phyloP scores from a whole-genome alignment of 306 rosid species.

The Sphenostylis stenocarpa region DNA sequence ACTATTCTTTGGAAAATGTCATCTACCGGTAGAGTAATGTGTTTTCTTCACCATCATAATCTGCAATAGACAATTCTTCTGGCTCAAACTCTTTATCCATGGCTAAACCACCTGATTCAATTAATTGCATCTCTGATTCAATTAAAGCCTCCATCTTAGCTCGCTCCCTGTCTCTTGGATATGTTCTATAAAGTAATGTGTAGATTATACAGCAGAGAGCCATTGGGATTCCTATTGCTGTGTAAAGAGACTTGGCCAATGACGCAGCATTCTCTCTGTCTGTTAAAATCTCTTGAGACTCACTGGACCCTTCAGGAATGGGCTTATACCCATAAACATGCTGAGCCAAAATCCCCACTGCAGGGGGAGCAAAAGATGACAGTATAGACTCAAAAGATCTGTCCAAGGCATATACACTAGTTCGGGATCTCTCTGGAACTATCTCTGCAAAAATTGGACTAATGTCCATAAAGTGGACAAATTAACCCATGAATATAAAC shows the following conservation, averaged over 20 bases:
- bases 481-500: slow-evolving; percentile 10
- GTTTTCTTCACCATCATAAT: slow-evolving; percentile 66
- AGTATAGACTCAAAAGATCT: slow-evolving; percentile 81
- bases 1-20: slow-evolving; percentile 47
- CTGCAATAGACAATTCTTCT: slow-evolving; percentile 45
- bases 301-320: slow-evolving; percentile 49
- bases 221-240: slow-evolving; percentile 89
- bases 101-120: slow-evolving; percentile 35
- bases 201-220: slow-evolving; percentile 77
- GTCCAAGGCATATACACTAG: slow-evolving; percentile 90
- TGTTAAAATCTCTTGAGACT: slow-evolving; percentile 56
- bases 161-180: slow-evolving; percentile 84
- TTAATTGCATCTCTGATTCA: slow-evolving; percentile 69
- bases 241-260: slow-evolving; percentile 77
- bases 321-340: slow-evolving; percentile 83
- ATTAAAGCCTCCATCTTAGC: slow-evolving; percentile 64
- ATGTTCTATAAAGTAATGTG: slow-evolving; percentile 72
- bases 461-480: slow-evolving; percentile 32
- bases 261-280: slow-evolving; percentile 86
- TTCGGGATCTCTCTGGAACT: slow-evolving; percentile 87
- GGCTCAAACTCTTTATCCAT: slow-evolving; percentile 28
- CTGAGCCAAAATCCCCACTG: slow-evolving; percentile 86
- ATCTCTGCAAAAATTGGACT: slow-evolving; percentile 99
- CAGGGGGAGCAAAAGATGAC: slow-evolving; percentile 89
- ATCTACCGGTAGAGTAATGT: slow-evolving; percentile 53